Evolutionary conservation across 305 asterid species (phyloP).

Genomic region (Rubia occidens): DNA sequence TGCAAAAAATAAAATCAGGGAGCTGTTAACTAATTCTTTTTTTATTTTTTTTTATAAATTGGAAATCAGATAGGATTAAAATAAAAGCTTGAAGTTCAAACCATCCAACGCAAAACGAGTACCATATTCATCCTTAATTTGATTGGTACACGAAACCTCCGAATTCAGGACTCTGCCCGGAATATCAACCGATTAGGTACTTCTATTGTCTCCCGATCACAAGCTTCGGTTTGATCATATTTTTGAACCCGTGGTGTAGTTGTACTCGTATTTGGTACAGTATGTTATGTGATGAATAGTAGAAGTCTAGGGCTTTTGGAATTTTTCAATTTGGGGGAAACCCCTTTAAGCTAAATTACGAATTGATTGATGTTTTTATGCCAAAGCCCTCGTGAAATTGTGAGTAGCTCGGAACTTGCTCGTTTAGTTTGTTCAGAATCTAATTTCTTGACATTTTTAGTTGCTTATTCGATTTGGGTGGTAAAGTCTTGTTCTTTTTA

Average conservation of each 20-base stretch:
- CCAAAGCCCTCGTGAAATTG: background rate
- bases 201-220: background rate
- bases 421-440: background rate
- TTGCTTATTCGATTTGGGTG: background rate
- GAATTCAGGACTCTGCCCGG: background rate
- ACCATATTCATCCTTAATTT: background rate
- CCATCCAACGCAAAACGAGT: background rate
- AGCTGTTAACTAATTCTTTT: background rate
- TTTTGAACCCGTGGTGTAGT: background rate
- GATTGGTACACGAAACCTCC: constrained; percentile 1
- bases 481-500: background rate
- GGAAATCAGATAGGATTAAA: background rate
- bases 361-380: background rate
- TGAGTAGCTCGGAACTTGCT: background rate
- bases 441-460: background rate
- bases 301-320: constrained; percentile 1
- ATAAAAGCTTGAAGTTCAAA: constrained; percentile 3
- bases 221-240: background rate
- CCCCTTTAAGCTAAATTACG: background rate
- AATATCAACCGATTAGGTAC: background rate
- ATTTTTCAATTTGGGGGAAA: constrained; percentile 3
- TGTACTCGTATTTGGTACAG: too few species aligned
- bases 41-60: background rate
- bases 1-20: background rate
- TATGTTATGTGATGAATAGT: background rate